phyloP scores from a whole-genome alignment of 2,329 filamentous ascomycete genomes.

The Xylariaceae sp. region DNA sequence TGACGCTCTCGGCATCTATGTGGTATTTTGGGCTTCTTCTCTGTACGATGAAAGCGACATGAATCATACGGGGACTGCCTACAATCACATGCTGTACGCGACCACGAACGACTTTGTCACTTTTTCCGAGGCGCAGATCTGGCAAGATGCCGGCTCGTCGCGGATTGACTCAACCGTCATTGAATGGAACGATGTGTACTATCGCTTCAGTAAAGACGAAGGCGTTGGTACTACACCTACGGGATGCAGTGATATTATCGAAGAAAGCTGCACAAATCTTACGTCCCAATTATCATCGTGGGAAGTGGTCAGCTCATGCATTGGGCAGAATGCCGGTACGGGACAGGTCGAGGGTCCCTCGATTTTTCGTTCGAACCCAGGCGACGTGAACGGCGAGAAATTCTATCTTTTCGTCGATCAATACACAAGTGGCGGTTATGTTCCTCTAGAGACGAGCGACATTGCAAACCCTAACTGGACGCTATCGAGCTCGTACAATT shows the following conservation, averaged over 20 bases:
- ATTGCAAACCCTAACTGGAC: conserved; percentile 47
- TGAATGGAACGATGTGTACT: conserved; percentile 38
- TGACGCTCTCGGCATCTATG: conserved; percentile 36
- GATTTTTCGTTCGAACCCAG: conserved; percentile 46
- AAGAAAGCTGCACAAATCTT: conserved; percentile 44
- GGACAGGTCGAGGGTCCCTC: conserved; percentile 49
- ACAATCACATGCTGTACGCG: conserved; percentile 51
- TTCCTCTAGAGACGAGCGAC: conserved; percentile 48
- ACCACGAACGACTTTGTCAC: conserved; percentile 48
- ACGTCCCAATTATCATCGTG: conserved; percentile 39
- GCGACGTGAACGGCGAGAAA: conserved; percentile 48
- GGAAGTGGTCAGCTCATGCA: conserved; percentile 44
- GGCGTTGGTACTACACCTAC: conserved; percentile 36
- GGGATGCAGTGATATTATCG: conserved; percentile 51
- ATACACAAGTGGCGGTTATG: conserved; percentile 47
- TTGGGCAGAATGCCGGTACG: conserved; percentile 47
- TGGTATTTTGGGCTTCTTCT: conserved; percentile 46
- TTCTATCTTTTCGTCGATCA: conserved; percentile 55
- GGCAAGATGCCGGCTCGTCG: conserved; percentile 49
- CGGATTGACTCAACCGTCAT: conserved; percentile 52
- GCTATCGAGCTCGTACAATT: conserved; percentile 40
- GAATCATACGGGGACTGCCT: conserved; percentile 39
- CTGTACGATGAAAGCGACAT: conserved; percentile 41
- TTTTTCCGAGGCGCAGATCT: conserved; percentile 43
- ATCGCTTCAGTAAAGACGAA: conserved; percentile 55